Base-by-base conservation (phyloP, 2,329 filamentous ascomycete species). In the Xylariaceae sp. region DNA sequence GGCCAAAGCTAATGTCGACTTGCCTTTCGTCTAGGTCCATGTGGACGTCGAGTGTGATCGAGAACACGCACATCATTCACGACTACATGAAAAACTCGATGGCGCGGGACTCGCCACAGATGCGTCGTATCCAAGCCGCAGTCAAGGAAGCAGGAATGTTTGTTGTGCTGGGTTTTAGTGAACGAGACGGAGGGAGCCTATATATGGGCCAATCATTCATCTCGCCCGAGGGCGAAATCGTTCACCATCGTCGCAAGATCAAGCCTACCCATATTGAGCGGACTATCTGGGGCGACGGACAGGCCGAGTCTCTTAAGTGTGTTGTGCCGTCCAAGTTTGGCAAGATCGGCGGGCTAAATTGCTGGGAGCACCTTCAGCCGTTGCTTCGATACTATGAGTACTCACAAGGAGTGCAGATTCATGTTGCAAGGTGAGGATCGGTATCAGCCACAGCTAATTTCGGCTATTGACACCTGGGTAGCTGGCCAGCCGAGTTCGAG, bases 341-440 rank as follows among this genome's bases (percentile, higher is more conserved):
- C 2, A 73, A 74, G 3, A 68, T 82, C 5, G 79, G 78, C 0
- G 73, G 73, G 4, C 66, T 82, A 22, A 79, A 78, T 56, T 81
- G 77, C 64, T 81, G 76, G 75, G 76, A 81, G 58, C 75, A 83
- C 52, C 74, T 78, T 61, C 79, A 78, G 61, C 77, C 72, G 6
- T 73, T 76, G 60, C 67, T 74, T 57, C 61, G 64, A 38, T 66
- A 67, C 52, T 66, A 67, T 49, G 64, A 66, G 40, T 67, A 67
- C 52, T 65, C 64, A 15, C 64, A 67, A 48, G 64, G 64, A 41
- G 64, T 66, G 32, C 64, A 67, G 47, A 66, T 67, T 52, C 64
- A 67, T 53, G 59, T 67, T 19, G 63, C 64, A 44, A 64, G 62
- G 62, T 61, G 42, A 52, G 47, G 40, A 30, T 31, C 33, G 10